Conservation (phyloP, 495 filamentous ascomycete species). For the Podospora appendiculata region DNA sequence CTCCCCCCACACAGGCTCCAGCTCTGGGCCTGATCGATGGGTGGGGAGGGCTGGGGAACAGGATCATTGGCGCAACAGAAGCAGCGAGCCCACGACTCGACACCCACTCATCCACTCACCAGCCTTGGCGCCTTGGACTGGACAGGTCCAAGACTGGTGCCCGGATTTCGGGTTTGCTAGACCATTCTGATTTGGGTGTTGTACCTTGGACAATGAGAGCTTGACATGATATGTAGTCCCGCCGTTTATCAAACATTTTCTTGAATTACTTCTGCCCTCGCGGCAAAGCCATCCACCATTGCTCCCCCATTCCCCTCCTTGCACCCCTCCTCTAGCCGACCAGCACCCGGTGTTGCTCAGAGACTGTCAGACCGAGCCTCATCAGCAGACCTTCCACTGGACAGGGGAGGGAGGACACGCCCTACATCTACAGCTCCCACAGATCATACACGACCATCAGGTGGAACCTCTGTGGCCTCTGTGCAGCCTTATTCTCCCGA, state of each 20-base stretch:
- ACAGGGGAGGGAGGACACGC: slow-evolving; percentile 35
- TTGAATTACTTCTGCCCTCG: neutral
- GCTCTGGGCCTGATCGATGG: too few relatives aligned
- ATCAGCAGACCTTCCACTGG: slow-evolving; percentile 12
- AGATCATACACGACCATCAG: neutral
- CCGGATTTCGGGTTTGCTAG: too few relatives aligned
- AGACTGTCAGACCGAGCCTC: slow-evolving; percentile 11
- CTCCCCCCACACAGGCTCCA: too few relatives aligned
- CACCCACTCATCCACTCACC: neutral
- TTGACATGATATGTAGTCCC: too few relatives aligned
- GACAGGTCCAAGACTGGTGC: neutral
- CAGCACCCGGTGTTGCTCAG: slow-evolving; percentile 12
- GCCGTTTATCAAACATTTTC: too few relatives aligned
- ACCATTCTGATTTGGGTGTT: too few relatives aligned
- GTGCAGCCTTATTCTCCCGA: too few relatives aligned
- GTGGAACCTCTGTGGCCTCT: neutral
- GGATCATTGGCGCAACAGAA: neutral
- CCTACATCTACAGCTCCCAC: neutral
- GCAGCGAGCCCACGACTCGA: neutral
- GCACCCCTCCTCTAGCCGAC: slow-evolving; percentile 34
- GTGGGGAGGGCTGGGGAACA: too few relatives aligned
- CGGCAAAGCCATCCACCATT: slow-evolving; percentile 29
- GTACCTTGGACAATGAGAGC: too few relatives aligned
- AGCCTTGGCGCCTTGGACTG: neutral
- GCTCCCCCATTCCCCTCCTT: slow-evolving; percentile 14